Evolutionary conservation across 768 basidiomycete species (phyloP).

Genomic region (Psilocybe tampanensis): DNA sequence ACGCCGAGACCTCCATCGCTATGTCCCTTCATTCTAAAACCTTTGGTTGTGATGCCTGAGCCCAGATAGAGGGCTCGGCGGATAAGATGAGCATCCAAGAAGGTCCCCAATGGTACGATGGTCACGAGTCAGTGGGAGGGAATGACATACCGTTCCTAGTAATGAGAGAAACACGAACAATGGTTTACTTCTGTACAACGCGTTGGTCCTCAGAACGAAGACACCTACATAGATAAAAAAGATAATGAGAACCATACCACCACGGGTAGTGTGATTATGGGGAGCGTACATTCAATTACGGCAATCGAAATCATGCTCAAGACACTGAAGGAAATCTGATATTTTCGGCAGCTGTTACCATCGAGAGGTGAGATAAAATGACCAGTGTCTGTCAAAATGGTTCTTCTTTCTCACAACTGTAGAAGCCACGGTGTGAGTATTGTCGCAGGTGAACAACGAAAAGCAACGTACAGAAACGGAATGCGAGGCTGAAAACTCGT

Average conservation of each 20-base stretch:
- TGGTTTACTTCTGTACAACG: constrained; percentile 9
- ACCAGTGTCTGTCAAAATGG: neutral
- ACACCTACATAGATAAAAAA: constrained; percentile 3
- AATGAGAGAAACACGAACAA: constrained; percentile 5
- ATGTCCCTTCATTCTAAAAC: too few relatives aligned
- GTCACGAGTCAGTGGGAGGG: too few relatives aligned
- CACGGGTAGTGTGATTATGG: neutral
- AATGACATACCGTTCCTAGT: constrained; percentile 3
- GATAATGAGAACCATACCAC: neutral
- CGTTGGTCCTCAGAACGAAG: constrained; percentile 15
- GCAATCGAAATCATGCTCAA: constrained; percentile 10
- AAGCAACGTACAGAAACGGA: neutral
- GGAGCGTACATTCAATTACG: constrained; percentile 2
- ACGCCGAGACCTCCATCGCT: too few relatives aligned
- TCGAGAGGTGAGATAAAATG: constrained; percentile 1
- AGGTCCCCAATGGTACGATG: too few relatives aligned
- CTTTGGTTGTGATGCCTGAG: too few relatives aligned
- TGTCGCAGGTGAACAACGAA: neutral
- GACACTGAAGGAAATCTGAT: constrained; percentile 8
- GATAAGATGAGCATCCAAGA: too few relatives aligned
- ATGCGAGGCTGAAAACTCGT: neutral
- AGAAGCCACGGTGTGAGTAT: neutral
- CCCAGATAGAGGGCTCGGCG: too few relatives aligned
- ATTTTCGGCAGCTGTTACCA: constrained; percentile 8
- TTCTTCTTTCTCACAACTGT: neutral